A percentile compares a stretch with the other conserved stretches of the same genome.
Conservation (phyloP, 495 filamentous ascomycete genomes). For the Lindgomyces ingoldianus region DNA sequence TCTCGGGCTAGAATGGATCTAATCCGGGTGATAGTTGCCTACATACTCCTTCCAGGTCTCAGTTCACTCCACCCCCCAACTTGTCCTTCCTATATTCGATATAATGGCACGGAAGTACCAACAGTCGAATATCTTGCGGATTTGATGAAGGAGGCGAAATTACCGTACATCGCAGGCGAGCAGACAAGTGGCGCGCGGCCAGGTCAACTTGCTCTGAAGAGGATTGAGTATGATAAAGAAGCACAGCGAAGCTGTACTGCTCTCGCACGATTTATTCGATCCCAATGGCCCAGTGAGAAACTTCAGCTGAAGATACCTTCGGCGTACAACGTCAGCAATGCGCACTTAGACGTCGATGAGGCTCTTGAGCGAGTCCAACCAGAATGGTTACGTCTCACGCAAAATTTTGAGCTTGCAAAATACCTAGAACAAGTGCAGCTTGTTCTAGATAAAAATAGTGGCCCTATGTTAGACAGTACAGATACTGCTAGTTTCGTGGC, state of each 20-base stretch:
- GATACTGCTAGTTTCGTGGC: too few species aligned
- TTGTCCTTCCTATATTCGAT: constrained; percentile 37
- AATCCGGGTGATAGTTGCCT: constrained; percentile 46
- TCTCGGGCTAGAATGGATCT: constrained; percentile 43
- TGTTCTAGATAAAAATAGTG: not conserved
- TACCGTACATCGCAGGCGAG: constrained; percentile 32
- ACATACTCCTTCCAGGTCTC: constrained; percentile 43
- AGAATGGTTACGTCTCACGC: constrained; percentile 53
- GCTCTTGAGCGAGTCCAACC: constrained; percentile 48
- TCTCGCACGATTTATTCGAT: constrained; percentile 42
- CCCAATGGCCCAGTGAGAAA: constrained; percentile 49
- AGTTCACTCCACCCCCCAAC: constrained; percentile 42
- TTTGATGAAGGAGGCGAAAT: constrained; percentile 38
- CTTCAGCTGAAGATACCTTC: constrained; percentile 38
- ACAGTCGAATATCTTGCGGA: constrained; percentile 28
- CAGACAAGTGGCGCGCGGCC: constrained; percentile 33
- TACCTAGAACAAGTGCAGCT: constrained; percentile 49
- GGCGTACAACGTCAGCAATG: constrained; percentile 15
- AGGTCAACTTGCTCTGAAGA: constrained; percentile 32
- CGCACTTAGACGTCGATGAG: constrained; percentile 39
- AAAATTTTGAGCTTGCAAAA: constrained; percentile 50
- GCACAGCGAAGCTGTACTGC: constrained; percentile 34
- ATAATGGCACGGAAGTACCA: constrained; percentile 36
- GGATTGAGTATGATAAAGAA: constrained; percentile 37
- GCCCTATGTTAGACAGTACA: too few species aligned